A percentile compares a stretch with the other conserved stretches of the same genome.
phyloP scores from a whole-genome alignment of 139 green algal genomes.

The Monoraphidium neglectum region DNA sequence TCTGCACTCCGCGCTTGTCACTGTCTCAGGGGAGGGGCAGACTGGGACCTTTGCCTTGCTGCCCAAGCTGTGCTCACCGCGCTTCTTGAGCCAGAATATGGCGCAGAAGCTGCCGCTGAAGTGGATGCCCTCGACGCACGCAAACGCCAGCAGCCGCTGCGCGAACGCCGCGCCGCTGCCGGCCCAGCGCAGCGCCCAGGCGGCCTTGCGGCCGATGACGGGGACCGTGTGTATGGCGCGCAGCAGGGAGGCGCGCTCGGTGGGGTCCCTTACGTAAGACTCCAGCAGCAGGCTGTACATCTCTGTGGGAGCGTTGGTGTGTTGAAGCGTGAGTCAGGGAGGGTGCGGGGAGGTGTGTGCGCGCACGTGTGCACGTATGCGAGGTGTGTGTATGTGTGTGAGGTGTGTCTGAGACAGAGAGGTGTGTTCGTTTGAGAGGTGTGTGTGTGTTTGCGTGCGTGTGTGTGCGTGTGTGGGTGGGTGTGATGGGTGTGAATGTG shows the following conservation, averaged over 20 bases:
- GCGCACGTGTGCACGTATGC: no score
- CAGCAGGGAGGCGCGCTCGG: slow-evolving; percentile 73
- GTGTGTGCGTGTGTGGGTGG: no score
- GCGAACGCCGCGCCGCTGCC: slow-evolving; percentile 72
- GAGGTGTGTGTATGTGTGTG: background rate
- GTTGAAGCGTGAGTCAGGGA: no score
- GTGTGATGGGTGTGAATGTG: no score
- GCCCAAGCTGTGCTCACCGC: no score
- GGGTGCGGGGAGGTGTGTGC: no score
- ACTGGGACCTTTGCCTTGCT: no score
- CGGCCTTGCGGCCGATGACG: slow-evolving; percentile 90
- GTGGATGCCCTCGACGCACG: slow-evolving; percentile 97
- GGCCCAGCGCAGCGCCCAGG: slow-evolving; percentile 95
- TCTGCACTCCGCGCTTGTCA: no score
- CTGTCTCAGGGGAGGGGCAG: no score
- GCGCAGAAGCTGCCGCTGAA: slow-evolving; percentile 97
- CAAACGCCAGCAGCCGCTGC: slow-evolving; percentile 94
- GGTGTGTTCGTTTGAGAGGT: no score
- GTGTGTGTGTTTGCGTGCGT: no score
- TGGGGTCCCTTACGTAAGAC: slow-evolving; percentile 92
- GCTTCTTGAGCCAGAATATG: slow-evolving; percentile 99
- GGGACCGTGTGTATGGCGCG: slow-evolving; percentile 90
- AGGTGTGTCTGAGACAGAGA: background rate
- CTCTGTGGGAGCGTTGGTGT: no score
- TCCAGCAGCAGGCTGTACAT: slow-evolving; percentile 98